Evolutionary conservation across 768 basidiomycete species (phyloP), one percentile per base, ranked within the genome.

Genomic region (Amylocystis lapponica): DNA sequence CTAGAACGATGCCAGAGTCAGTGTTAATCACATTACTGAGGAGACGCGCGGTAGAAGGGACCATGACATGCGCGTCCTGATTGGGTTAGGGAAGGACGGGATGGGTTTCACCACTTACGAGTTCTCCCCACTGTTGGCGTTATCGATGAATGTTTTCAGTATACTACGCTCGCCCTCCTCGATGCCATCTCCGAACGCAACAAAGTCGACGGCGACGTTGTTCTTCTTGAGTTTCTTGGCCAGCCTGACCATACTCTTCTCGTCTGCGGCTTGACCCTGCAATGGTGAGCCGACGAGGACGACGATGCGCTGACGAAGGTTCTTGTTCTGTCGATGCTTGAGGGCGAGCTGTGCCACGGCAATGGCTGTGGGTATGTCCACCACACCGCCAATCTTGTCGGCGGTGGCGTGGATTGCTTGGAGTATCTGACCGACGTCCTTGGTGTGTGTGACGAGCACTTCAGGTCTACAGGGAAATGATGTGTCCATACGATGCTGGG

Each of bases 161-260:
- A 90, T 78, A 13, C 79, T 78, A 36, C 72, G 78, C 33, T 80
- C 79, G 46, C 77, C 82, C 38, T 80, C 78, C 58, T 84, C 86
- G 34, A 93, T 86, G 5, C 81, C 87, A 54, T 95, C 94, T 1
- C 95, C 95, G 63, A 91, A 97, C 5, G 78, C 78, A 22, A 98
- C 71, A 39, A 98, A 72, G 64, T 99, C 96, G 20, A 98, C 76
- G 1, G 94, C 89, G 32, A 99, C 92, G 55, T 97, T 99, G 64
- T 98, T 98, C 82, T 99, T 99, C 75, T 97, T 97, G 49, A 99
- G 73, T 65, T 92, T 96, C 74, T 94, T 96, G 9, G 94, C 96
- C 27, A 99, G 77, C 61, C 82, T 85, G 53, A 87, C 70, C 77
- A 94, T 83, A 41, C 74, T 72, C 53, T 85, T 81, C 59, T 90